Conservation (phyloP, 139 green algal genomes). For the Dunaliella sp. region DNA sequence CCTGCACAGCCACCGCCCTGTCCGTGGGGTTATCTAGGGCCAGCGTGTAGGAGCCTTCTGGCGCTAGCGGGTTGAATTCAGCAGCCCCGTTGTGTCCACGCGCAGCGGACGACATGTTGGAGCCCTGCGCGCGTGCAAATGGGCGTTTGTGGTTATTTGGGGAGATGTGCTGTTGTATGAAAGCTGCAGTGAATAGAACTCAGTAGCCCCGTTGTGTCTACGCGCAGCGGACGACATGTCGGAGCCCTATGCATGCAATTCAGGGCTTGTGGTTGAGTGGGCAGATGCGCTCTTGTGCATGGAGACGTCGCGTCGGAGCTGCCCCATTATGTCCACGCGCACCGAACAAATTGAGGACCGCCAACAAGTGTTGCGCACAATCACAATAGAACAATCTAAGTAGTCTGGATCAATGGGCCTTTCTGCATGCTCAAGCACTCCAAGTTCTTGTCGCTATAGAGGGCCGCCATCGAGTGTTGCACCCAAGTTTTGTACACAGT, state of each 20-base stretch:
- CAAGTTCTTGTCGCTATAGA: constrained; percentile 55
- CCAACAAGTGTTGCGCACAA: no score
- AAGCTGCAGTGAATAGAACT: no score
- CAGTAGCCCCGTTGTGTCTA: constrained; percentile 13
- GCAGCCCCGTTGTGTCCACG: constrained; percentile 13
- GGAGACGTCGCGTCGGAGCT: no score
- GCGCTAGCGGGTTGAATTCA: constrained; percentile 66
- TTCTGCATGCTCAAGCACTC: constrained; percentile 66
- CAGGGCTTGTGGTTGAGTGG: no score
- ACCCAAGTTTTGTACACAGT: no score
- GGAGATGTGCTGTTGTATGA: background rate
- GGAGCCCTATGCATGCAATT: no score
- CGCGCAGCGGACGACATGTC: constrained; percentile 47
- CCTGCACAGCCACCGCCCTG: constrained; percentile 50
- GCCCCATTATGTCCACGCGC: no score
- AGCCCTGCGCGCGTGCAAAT: constrained; percentile 32
- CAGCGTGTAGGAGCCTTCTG: constrained; percentile 60
- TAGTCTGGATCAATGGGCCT: no score
- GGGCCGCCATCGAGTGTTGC: constrained; percentile 59
- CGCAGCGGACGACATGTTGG: constrained; percentile 49
- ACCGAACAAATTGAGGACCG: no score
- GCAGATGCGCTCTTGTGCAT: no score
- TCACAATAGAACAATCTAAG: no score
- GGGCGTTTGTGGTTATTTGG: background rate
- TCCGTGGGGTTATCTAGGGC: constrained; percentile 44